Base-by-base conservation (phyloP, 306 rosid genomes). In the Dalbergia cultrata region DNA sequence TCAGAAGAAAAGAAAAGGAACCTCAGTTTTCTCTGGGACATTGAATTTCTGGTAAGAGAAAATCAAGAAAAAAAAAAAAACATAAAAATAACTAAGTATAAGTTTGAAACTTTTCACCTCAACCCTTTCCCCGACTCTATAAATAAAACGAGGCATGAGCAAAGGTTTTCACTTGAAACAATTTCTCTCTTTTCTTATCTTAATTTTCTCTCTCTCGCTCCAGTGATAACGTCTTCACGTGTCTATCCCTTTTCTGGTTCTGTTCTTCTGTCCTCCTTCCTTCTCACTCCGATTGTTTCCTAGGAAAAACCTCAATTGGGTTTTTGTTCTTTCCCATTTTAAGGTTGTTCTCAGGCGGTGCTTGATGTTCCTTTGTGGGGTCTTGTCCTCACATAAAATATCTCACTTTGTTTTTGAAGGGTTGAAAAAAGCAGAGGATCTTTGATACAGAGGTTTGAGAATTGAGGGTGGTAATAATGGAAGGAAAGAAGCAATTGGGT, bases 401-500 rank as follows among this genome's bases (percentile, higher is more conserved):
- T 17, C 66, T 70, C 12, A 57, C 35, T 61, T 73, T 71, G 59
- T 50, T 74, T 75, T 74, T 75, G 13, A 34, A 66, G 75, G 50
- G 9, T 67, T 76, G 80, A 37, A 86, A 18, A 37, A 86, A 16
- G 45, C 9, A 47, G 76, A 59, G 45, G 45, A 70, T 43, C 3
- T 79, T 67, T 67, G 12, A 41, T 13, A 31, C 19, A 61, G 78
- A 54, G 71, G 49, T 19, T 82, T 10, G 41, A 4, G 41, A 37
- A 37, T 37, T 37, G 41, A 44, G 21, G 17, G 63, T 13, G 10
- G n/a, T 41, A 26, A 1, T 18, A 87, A 94, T 91, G 98, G 98
- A 89, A 58, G 97, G 89, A 61, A 87, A 65, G 26, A 91, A 90
- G 52, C 33, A 86, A 69, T 17, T 67, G 5, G 87, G 79, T 80